Conservation (phyloP, 2,329 filamentous ascomycete species). For the Cytospora leucostoma region DNA sequence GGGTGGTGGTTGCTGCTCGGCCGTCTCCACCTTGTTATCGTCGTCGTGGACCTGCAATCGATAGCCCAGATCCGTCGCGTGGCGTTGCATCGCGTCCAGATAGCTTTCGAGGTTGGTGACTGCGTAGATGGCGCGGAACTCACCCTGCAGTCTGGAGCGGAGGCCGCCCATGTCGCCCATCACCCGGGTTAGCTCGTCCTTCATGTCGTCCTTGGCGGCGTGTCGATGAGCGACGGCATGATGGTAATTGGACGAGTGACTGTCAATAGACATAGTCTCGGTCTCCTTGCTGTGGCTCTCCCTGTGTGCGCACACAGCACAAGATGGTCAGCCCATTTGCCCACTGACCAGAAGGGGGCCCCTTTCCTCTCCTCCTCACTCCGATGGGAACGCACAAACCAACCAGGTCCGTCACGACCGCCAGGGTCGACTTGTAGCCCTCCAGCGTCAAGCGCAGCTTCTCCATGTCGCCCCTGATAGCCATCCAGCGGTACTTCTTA, state of each 20-base stretch:
- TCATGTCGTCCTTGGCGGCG: conserved; percentile 27
- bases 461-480: conserved; percentile 37
- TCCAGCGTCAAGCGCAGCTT: conserved; percentile 40
- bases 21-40: neutral
- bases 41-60: conserved; percentile 14
- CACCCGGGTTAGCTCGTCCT: conserved; percentile 37
- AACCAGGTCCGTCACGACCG: conserved; percentile 44
- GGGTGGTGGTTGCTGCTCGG: conserved; percentile 7
- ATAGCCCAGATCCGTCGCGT: conserved; percentile 40
- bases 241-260: conserved; percentile 20
- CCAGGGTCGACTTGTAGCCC: conserved; percentile 42
- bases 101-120: conserved; percentile 69
- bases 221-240: neutral
- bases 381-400: conserved; percentile 38
- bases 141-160: conserved; percentile 36
- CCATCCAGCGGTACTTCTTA: conserved; percentile 42
- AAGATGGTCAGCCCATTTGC: conserved; percentile 7
- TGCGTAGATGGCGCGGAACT: conserved; percentile 65
- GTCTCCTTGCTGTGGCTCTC: conserved; percentile 29
- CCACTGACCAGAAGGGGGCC: neutral
- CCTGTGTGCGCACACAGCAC: neutral
- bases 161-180: conserved; percentile 40
- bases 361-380: neutral
- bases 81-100: conserved; percentile 69
- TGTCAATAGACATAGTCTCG: conserved; percentile 21